A percentile compares a stretch with the other conserved stretches of the same genome.
Evolutionary conservation across 2,329 filamentous ascomycete genomes (phyloP).

Genomic region (Xylariaceae sp.): DNA sequence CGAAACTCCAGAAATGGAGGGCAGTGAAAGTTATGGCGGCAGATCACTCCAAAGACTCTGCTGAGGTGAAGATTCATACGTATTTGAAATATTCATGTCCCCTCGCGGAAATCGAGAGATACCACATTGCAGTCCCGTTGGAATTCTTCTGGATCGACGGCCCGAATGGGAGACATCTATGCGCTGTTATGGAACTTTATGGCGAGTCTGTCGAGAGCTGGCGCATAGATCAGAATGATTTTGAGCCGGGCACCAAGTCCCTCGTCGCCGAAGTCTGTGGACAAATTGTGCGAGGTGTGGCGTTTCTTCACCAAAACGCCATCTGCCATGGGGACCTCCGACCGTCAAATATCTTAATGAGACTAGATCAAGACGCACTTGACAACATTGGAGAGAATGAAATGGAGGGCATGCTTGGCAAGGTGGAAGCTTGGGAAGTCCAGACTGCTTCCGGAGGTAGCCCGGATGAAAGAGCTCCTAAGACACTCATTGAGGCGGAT

Average conservation of each 20-base stretch:
- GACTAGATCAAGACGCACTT: constrained; percentile 1
- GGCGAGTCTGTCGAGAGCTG: background rate
- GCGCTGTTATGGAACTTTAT: constrained; percentile 2
- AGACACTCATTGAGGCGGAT: too few species aligned
- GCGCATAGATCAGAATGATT: background rate
- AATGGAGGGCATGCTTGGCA: too few species aligned
- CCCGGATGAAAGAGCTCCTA: too few species aligned
- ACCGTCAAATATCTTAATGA: constrained; percentile 12
- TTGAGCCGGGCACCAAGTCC: background rate
- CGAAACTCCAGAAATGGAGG: background rate
- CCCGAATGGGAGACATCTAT: constrained; percentile 11
- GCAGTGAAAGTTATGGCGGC: constrained; percentile 11
- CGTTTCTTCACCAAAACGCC: background rate
- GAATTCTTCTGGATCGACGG: constrained; percentile 9
- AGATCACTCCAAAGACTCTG: background rate
- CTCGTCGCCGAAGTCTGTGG: background rate
- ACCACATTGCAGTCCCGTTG: constrained; percentile 1
- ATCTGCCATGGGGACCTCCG: constrained; percentile 12
- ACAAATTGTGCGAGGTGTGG: background rate
- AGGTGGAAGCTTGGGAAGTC: too few species aligned
- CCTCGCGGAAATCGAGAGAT: background rate
- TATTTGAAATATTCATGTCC: background rate
- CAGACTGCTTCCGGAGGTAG: too few species aligned
- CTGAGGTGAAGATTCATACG: background rate
- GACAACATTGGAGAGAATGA: background rate